Evolutionary conservation across 2,329 filamentous ascomycete species (phyloP).

Genomic region (Delphinella strobiligena): DNA sequence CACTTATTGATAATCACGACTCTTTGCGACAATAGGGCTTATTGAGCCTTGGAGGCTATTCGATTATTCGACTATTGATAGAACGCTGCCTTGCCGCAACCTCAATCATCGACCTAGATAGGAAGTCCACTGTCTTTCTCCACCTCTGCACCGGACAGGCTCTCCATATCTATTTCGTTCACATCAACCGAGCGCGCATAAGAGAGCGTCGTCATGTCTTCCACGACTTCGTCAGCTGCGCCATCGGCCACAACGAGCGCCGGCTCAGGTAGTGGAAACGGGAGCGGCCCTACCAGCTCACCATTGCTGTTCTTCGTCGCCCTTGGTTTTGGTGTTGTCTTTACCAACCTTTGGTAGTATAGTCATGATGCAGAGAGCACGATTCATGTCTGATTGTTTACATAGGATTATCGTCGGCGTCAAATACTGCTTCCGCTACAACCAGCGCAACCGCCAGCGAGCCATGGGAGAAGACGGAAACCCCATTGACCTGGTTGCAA

Average conservation of each 20-base stretch:
- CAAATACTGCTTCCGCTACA: conserved; percentile 98
- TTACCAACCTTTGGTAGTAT: conserved; percentile 92
- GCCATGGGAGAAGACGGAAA: conserved; percentile 66
- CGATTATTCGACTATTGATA: too few species aligned
- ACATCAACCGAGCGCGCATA: too few species aligned
- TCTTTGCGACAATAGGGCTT: too few species aligned
- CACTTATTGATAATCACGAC: too few species aligned
- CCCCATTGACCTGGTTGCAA: conserved; percentile 73
- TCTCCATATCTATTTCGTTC: too few species aligned
- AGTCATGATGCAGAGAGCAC: background rate
- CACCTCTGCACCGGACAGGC: too few species aligned
- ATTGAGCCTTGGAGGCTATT: too few species aligned
- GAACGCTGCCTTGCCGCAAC: too few species aligned
- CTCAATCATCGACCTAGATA: too few species aligned
- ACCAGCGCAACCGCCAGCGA: conserved; percentile 77
- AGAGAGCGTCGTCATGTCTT: too few species aligned
- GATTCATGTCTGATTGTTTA: conserved; percentile 3
- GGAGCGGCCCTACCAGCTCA: conserved; percentile 49
- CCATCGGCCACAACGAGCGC: conserved; percentile 7
- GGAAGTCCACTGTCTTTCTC: too few species aligned
- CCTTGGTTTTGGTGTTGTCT: conserved; percentile 92
- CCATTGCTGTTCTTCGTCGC: conserved; percentile 87
- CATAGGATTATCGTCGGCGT: conserved; percentile 96
- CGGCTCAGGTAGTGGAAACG: conserved; percentile 16
- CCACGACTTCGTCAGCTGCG: conserved; percentile 2